Percentiles rank a stretch among this genome's conserved stretches.
Evolutionary conservation across 176 grass and related monocot genomes (phyloP).

Genomic region (Cocos nucifera): DNA sequence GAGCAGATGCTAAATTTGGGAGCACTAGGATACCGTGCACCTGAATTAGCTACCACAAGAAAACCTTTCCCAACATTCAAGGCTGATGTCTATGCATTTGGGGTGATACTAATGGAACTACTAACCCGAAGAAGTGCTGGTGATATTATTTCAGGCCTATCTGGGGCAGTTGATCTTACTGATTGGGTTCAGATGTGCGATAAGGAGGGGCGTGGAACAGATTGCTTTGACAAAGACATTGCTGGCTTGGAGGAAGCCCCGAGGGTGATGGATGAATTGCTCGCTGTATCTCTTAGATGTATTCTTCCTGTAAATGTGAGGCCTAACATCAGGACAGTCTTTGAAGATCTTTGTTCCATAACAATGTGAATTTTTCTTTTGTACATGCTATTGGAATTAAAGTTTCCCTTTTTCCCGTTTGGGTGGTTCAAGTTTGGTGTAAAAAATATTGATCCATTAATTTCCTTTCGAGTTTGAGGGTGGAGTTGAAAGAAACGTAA

Average conservation of each 20-base stretch:
- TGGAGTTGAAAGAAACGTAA: conserved; percentile 8
- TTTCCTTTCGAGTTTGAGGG: conserved; percentile 26
- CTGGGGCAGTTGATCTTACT: conserved; percentile 82
- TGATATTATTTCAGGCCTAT: conserved; percentile 92
- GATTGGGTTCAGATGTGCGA: conserved; percentile 99
- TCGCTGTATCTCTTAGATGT: conserved; percentile 72
- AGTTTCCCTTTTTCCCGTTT: conserved; percentile 17
- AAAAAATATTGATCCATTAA: conserved; percentile 88
- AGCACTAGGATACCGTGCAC: conserved; percentile 75
- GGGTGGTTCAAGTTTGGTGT: conserved; percentile 84
- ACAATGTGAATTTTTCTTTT: conserved; percentile 63
- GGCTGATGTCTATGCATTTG: conserved; percentile 82
- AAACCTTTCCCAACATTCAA: conserved; percentile 64
- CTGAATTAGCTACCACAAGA: conserved; percentile 47
- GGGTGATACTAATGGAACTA: conserved; percentile 79
- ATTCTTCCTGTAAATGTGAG: conserved; percentile 94
- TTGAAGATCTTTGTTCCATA: conserved; percentile 75
- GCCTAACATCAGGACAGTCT: conserved; percentile 91
- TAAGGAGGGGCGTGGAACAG: conserved; percentile 76
- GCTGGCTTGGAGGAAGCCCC: conserved; percentile 80
- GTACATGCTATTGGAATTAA: conserved; percentile 58
- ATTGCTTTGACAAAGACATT: conserved; percentile 96
- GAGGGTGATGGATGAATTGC: conserved; percentile 80
- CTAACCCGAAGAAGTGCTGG: conserved; percentile 84
- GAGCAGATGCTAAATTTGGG: conserved; percentile 88